Base-by-base conservation (phyloP, 768 basidiomycete genomes). In the Leucosporidium yakuticum region DNA sequence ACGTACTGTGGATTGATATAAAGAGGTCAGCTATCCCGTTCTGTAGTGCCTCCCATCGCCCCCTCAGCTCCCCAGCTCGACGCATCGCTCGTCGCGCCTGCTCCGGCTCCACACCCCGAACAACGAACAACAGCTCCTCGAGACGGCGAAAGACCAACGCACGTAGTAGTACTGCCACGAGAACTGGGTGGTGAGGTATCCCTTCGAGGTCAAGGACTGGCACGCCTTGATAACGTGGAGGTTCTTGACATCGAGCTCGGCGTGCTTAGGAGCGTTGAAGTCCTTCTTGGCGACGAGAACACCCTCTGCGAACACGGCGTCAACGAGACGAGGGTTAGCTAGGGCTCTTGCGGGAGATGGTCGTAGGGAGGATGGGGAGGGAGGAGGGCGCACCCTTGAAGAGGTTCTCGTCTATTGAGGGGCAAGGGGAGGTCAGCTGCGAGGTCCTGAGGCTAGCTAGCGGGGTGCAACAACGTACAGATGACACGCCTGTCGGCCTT, bases 251-350 rank as follows among this genome's bases (percentile, higher is more conserved):
- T 84, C 83, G 64, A 87, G 81, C 74, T 97, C 93, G 79, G 94
- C 91, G 79, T 99, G 96, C 80, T 94, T 92, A 61, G 73, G 89
- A 61, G 90, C 90, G 79, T 98, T 97, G 84, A 84, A 97, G 82
- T 99, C 94, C 83, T 99, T 99, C 85, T 96, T 94, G 77, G 96
- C 96, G 80, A 98, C 96, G 76, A 97, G 83, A 70, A 98, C 95
- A 78, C 95, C 95, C 88, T 99, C 94, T 93, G 77, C 32, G 51
- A 49, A 27, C 4, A 29, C 32, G 39, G 14, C 39, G 39, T 44
- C 39, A 23, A 29, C 23, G 67, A 48, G 17, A 55, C n/a, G 54
- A 53, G 56, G 4, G n/a, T 48, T 12, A 55, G 32, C 54, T 20
- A 4, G 34, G 8, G 20, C 36, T n/a, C 9, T 15, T 15, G 31